Evolutionary conservation across 371 early-diverging fungal species (phyloP), one percentile per base, ranked within the genome.

Genomic region (Basidiobolus heterosporus): DNA sequence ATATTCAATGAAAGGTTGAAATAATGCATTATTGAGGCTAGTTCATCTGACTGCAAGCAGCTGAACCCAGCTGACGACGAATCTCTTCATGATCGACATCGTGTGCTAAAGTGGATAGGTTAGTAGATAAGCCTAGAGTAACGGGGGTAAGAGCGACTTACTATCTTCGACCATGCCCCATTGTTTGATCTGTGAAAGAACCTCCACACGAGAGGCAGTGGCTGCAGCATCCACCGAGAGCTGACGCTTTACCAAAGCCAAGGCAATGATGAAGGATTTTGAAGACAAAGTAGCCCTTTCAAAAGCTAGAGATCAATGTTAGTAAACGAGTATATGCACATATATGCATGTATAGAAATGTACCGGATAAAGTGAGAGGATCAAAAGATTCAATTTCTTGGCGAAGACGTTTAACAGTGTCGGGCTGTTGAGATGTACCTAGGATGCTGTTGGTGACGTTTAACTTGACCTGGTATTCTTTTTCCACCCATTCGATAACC

Each of bases 151-250:
- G n/a, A n/a, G 45, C 6, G 36, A 22, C 37, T 46, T 45, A 57
- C 57, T 45, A 50, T 89, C 89, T 68, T 91, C 91, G 3, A 95
- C 86, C 61, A 85, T 80, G 46, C 96, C 96, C 92, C 92, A 95
- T 40, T 74, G 70, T 23, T 75, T 72, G 38, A 85, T 88, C 66
- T 95, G 96, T 19, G 82, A 69, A 47, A 69, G 62, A 21, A 86
- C 76, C 65, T 95, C 96, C 8, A 91, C 75, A 46, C 81, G 79
- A 0, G 91, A 79, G 1, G 90, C 91, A 46, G 56, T 54, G 21
- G 80, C 79, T 7, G 88, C 92, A 24, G 78, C 62, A 55, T 91
- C 85, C 0, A 80, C 91, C 0, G 76, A 60, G 36, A 91, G 51
- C 9, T 58, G 74, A 30, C 77, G 59, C 56, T 87, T 72, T 15